Percentiles rank a stretch among this genome's conserved stretches.
Conservation (phyloP, 495 filamentous ascomycete genomes). For the Lophium mytilinum region DNA sequence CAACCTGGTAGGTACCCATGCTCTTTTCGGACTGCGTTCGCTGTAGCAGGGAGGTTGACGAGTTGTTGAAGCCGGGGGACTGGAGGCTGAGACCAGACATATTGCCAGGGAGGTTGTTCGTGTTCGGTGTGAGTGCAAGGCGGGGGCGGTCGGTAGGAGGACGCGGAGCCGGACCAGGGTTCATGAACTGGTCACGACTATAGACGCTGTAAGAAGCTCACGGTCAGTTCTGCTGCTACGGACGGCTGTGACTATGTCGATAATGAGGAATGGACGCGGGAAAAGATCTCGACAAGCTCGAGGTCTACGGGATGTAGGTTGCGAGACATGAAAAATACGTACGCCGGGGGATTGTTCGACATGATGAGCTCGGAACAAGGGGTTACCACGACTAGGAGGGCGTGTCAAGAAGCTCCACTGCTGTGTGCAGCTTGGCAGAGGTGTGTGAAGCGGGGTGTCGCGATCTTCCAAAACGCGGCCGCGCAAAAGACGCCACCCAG, state of each 20-base stretch:
- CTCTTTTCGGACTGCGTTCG: slow-evolving; percentile 52
- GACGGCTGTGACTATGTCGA: too few species aligned
- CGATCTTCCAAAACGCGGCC: slow-evolving; percentile 6
- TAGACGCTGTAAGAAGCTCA: slow-evolving; percentile 31
- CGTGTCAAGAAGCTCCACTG: neutral
- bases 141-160: slow-evolving; percentile 77
- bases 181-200: slow-evolving; percentile 65
- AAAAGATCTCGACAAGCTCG: too few species aligned
- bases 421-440: neutral
- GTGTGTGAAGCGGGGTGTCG: slow-evolving; percentile 14
- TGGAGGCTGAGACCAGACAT: slow-evolving; percentile 66
- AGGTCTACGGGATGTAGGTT: too few species aligned
- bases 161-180: slow-evolving; percentile 86
- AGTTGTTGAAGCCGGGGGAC: slow-evolving; percentile 56
- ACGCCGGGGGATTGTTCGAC: too few species aligned
- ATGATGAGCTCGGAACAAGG: too few species aligned
- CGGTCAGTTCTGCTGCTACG: too few species aligned
- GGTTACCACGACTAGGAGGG: neutral
- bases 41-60: slow-evolving; percentile 49
- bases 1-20: slow-evolving; percentile 54
- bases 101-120: slow-evolving; percentile 63
- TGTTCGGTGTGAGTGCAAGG: slow-evolving; percentile 63
- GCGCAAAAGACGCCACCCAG: slow-evolving; percentile 1
- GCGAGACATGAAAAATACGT: too few species aligned
- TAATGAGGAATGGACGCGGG: neutral